These are phyloP conservation scores for Hydnum rufescens DNA, from an alignment of 768 basidiomycete genomes.

Conservation along the genomic window DNA sequence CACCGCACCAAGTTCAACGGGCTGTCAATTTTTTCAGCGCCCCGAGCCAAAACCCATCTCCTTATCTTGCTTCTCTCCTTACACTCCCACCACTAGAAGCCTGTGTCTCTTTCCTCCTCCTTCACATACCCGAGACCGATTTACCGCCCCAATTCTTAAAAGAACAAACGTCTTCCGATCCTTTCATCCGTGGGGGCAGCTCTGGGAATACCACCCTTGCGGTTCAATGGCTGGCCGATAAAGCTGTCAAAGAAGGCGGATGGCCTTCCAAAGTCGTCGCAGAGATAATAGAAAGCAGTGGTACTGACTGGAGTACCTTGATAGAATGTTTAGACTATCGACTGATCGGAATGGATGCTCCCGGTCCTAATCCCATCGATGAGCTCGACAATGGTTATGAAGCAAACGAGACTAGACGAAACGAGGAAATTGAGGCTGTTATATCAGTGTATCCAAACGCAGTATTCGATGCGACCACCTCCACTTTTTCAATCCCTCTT, in stretches of 20 bases:
- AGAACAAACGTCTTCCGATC: conserved; percentile 39
- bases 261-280: conserved; percentile 57
- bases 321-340: conserved; percentile 33
- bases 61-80: conserved; percentile 42
- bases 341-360: conserved; percentile 29
- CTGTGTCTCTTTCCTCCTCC: conserved; percentile 63
- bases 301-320: conserved; percentile 34
- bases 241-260: conserved; percentile 64
- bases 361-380: too few relatives aligned
- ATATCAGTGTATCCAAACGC: conserved; percentile 11
- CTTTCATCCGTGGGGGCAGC: conserved; percentile 38
- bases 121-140: conserved; percentile 74
- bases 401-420: conserved; percentile 12
- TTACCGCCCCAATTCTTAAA: conserved; percentile 57
- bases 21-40: conserved; percentile 13
- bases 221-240: conserved; percentile 61
- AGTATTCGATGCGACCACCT: background rate
- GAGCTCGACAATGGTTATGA: conserved; percentile 11
- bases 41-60: conserved; percentile 23
- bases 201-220: conserved; percentile 43
- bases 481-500: conserved; percentile 21
- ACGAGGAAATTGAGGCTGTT: conserved; percentile 19
- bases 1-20: conserved; percentile 19
- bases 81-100: conserved; percentile 49
- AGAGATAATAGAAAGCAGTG: conserved; percentile 21